Conservation (phyloP, 805 yeast genomes). For the Candida coleopterorum region DNA sequence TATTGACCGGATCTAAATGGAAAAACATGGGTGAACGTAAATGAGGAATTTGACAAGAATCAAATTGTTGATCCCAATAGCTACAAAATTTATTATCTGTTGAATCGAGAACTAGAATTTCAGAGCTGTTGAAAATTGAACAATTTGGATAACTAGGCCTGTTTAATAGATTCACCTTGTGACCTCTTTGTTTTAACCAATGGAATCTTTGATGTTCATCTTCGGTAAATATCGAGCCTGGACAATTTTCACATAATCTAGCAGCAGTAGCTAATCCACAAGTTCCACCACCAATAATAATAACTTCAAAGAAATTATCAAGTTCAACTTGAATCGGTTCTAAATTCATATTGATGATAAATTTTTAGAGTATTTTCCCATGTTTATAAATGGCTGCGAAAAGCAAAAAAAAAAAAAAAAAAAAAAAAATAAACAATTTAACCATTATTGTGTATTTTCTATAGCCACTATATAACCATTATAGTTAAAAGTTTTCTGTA, state of each 20-base stretch:
- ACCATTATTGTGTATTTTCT: no score
- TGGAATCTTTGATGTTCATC: constrained; percentile 45
- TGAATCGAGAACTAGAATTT: constrained; percentile 35
- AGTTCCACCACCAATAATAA: constrained; percentile 45
- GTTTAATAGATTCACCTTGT: constrained; percentile 22
- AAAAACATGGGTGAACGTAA: constrained; percentile 46
- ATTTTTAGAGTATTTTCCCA: no score
- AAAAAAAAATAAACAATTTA: no score
- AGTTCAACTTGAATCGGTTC: constrained; percentile 6
- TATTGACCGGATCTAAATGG: constrained; percentile 41
- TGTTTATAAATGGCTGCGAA: constrained; percentile 4
- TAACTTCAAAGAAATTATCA: constrained; percentile 27
- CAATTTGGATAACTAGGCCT: constrained; percentile 8
- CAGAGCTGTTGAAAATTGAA: constrained; percentile 16
- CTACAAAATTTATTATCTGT: constrained; percentile 29
- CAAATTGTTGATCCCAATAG: constrained; percentile 43
- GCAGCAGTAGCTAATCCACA: constrained; percentile 40
- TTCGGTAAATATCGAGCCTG: constrained; percentile 42
- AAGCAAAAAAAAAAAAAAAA: no score
- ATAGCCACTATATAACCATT: constrained; percentile 9
- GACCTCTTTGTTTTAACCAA: constrained; percentile 35
- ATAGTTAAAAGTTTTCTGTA: constrained; percentile 3
- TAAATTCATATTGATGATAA: constrained; percentile 3
- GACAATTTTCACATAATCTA: constrained; percentile 37
- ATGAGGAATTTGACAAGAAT: constrained; percentile 36